phyloP scores from a whole-genome alignment of 768 basidiomycete genomes.

The Boletus tomentosulus region DNA sequence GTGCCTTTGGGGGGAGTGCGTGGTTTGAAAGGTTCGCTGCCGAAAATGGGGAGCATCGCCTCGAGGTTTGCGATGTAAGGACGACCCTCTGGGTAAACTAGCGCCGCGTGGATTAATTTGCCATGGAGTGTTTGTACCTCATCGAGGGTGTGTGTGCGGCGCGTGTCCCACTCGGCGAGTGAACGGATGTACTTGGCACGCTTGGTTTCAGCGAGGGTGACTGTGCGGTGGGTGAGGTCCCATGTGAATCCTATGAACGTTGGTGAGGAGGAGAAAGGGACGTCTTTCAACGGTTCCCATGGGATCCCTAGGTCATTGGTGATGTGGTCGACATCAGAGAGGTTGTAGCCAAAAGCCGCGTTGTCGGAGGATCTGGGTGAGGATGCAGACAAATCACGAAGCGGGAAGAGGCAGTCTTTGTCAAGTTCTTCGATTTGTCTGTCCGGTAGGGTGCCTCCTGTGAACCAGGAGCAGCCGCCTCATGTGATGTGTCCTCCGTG shows the following conservation, averaged over 20 bases:
- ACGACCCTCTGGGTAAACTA: not conserved
- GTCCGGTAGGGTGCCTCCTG: not conserved
- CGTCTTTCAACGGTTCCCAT: not conserved
- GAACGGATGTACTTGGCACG: not conserved
- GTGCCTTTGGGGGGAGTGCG: not conserved
- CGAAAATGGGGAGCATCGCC: not conserved
- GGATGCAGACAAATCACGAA: not conserved
- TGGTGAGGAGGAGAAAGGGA: not conserved
- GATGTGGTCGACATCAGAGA: not conserved
- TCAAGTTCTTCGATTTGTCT: not conserved
- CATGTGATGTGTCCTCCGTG: no score
- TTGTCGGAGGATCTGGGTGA: not conserved
- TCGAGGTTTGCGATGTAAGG: not conserved
- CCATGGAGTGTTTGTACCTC: not conserved
- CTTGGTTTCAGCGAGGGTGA: accelerated
- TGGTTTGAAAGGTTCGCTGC: not conserved
- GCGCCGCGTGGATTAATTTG: not conserved
- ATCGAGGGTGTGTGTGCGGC: not conserved
- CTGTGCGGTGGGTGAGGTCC: not conserved
- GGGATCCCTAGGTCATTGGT: not conserved
- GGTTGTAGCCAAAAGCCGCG: not conserved
- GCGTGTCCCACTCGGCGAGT: not conserved
- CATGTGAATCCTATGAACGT: conserved; percentile 31
- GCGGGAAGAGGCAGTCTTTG: not conserved
- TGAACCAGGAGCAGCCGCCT: not conserved